These are phyloP conservation scores for Elsinoe necatrix DNA, from an alignment of 2,329 filamentous ascomycete species.

Conservation along the genomic window DNA sequence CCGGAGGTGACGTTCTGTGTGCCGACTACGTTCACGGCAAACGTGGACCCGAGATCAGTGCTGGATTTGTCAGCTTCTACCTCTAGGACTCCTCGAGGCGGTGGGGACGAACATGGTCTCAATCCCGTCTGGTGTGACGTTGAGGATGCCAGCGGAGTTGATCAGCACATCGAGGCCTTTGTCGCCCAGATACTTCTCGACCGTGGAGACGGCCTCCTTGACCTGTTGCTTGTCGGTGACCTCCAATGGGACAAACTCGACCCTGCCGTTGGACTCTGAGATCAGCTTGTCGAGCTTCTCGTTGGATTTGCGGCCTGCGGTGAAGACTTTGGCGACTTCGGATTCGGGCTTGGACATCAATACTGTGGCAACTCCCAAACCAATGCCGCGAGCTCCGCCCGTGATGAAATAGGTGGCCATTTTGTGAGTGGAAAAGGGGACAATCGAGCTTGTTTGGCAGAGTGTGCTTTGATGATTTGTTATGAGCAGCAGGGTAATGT, in stretches of 20 bases:
- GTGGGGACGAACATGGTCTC: conserved; percentile 14
- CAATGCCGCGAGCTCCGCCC: conserved; percentile 31
- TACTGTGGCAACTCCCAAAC: conserved; percentile 29
- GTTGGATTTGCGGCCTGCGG: conserved; percentile 33
- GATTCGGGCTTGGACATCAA: conserved; percentile 26
- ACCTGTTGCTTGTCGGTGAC: conserved; percentile 31
- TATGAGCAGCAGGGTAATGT: background rate
- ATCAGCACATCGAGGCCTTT: conserved; percentile 40
- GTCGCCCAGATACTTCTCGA: conserved; percentile 30
- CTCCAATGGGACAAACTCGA: conserved; percentile 33
- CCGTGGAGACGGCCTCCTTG: conserved; percentile 27
- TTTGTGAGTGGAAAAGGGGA: background rate
- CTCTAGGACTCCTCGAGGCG: background rate
- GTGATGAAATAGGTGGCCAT: conserved; percentile 32
- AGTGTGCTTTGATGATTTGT: background rate
- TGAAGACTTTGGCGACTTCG: conserved; percentile 33
- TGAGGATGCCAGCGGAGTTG: conserved; percentile 37
- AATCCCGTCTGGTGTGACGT: conserved; percentile 14
- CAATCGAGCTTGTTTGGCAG: background rate
- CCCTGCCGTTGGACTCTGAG: conserved; percentile 28
- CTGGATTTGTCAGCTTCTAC: background rate
- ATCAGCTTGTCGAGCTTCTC: conserved; percentile 31
- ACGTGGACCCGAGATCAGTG: conserved; percentile 25
- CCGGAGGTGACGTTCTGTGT: conserved; percentile 34
- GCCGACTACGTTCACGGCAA: conserved; percentile 33